Evolutionary conservation across 2,329 filamentous ascomycete species (phyloP).

Genomic region (Aspergillus arachidicola): DNA sequence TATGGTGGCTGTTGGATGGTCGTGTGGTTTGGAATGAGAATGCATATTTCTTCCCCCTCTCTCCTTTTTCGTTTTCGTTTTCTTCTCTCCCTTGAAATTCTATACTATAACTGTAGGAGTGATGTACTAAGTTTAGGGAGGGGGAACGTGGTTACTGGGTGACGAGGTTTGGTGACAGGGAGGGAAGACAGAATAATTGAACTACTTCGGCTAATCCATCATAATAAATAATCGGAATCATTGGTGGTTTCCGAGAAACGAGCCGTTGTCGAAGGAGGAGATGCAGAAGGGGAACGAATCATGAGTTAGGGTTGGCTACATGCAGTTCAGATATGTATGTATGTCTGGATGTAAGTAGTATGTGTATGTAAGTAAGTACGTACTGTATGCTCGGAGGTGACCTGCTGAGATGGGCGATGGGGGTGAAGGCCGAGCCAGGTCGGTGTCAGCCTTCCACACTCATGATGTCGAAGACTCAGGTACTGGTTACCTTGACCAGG

Average conservation of each 20-base stretch:
- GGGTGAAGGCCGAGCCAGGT: neutral
- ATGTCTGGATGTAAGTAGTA: neutral
- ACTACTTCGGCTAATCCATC: neutral
- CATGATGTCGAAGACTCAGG: neutral
- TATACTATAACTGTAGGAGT: neutral
- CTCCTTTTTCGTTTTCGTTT: neutral
- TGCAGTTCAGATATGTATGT: conserved; percentile 5
- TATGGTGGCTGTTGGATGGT: conserved; percentile 38
- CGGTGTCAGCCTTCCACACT: neutral
- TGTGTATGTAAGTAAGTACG: neutral
- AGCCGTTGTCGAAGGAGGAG: conserved; percentile 23
- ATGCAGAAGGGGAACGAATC: conserved; percentile 51
- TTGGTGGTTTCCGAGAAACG: neutral
- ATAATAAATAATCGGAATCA: conserved; percentile 4
- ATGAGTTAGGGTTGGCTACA: conserved; percentile 48
- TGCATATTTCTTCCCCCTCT: neutral
- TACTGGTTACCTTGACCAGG: neutral
- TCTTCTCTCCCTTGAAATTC: conserved; percentile 35
- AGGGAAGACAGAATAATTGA: neutral
- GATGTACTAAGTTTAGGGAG: neutral
- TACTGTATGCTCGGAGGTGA: neutral
- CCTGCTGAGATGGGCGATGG: neutral
- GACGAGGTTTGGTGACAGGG: neutral
- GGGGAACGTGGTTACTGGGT: neutral
- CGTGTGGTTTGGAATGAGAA: conserved; percentile 57